Conservation (phyloP, 192 early-diverging fungal species). For the Entophlyctis helioformis region DNA sequence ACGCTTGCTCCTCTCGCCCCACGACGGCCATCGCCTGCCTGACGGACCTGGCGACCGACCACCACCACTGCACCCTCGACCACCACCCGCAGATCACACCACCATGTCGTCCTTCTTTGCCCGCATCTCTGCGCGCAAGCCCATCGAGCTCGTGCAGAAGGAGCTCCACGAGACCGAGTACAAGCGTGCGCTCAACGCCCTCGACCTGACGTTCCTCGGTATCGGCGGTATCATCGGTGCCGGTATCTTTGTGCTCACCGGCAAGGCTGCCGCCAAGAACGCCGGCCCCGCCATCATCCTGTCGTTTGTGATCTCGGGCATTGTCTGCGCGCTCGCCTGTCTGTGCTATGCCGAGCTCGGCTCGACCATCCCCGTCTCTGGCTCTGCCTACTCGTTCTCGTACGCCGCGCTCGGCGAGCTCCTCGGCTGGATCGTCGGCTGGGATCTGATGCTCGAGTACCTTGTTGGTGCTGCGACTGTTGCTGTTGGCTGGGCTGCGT, state of each 20-base stretch:
- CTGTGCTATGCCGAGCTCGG: conserved; percentile 82
- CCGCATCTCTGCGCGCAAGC: too few species aligned
- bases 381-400: conserved; percentile 74
- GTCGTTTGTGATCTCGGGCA: conserved; percentile 67
- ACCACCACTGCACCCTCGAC: too few species aligned
- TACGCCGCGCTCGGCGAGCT: conserved; percentile 83
- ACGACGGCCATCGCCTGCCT: too few species aligned
- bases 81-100: too few species aligned
- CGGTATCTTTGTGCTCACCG: conserved; percentile 70
- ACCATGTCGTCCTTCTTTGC: too few species aligned
- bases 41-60: too few species aligned
- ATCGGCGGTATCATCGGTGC: conserved; percentile 71
- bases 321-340: conserved; percentile 60
- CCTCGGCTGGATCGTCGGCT: conserved; percentile 81
- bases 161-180: conserved; percentile 3
- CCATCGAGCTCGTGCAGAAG: too few species aligned
- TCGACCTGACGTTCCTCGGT: conserved; percentile 55
- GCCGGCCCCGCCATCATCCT: conserved; percentile 77
- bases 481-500: conserved; percentile 71
- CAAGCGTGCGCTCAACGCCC: conserved; percentile 27
- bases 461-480: conserved; percentile 74
- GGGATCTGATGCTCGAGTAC: conserved; percentile 85
- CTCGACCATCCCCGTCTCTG: conserved; percentile 74
- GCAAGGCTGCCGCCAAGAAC: conserved; percentile 57
- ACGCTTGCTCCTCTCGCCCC: too few species aligned